Conservation (phyloP, 129 eudicot genomes). For the Artemisia argyi region DNA sequence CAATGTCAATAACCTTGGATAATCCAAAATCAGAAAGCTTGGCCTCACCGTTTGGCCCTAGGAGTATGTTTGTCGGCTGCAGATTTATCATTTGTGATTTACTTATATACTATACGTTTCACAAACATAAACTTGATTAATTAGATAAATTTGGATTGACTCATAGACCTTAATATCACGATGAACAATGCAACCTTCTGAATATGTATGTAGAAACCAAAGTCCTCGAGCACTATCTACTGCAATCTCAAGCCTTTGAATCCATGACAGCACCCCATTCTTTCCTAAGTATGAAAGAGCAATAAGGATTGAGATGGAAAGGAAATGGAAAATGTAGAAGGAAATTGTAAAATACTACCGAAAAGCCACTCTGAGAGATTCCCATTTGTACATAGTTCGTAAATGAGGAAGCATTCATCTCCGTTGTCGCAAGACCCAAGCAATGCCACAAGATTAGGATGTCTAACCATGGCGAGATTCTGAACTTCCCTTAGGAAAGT, state of each 20-base stretch:
- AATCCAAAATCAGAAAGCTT: conserved; percentile 73
- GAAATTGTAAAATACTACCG: conserved; percentile 32
- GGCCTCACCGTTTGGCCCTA: conserved; percentile 61
- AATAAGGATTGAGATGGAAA: not conserved
- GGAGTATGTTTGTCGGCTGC: conserved; percentile 74
- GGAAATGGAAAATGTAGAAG: not conserved
- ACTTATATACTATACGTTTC: not conserved
- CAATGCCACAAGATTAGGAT: conserved; percentile 67
- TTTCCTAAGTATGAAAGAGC: conserved; percentile 37
- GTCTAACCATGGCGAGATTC: conserved; percentile 57
- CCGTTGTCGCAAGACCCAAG: conserved; percentile 57
- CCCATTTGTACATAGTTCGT: conserved; percentile 66
- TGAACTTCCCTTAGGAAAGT: conserved; percentile 61
- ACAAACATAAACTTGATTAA: not conserved
- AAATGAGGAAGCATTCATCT: conserved; percentile 58
- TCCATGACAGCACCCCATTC: conserved; percentile 49
- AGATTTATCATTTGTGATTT: not conserved
- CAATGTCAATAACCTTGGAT: conserved; percentile 62
- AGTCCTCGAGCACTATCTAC: conserved; percentile 65
- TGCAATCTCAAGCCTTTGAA: conserved; percentile 58
- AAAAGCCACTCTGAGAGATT: conserved; percentile 67
- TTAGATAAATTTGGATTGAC: conserved; percentile 24
- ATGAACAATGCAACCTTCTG: conserved; percentile 63
- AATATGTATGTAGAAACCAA: conserved; percentile 65
- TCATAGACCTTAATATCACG: conserved; percentile 66